Evolutionary conservation across 1,284 basidiomycete species (phyloP), one percentile per base, ranked within the genome.

Genomic region (Xerocomus amazonicus): DNA sequence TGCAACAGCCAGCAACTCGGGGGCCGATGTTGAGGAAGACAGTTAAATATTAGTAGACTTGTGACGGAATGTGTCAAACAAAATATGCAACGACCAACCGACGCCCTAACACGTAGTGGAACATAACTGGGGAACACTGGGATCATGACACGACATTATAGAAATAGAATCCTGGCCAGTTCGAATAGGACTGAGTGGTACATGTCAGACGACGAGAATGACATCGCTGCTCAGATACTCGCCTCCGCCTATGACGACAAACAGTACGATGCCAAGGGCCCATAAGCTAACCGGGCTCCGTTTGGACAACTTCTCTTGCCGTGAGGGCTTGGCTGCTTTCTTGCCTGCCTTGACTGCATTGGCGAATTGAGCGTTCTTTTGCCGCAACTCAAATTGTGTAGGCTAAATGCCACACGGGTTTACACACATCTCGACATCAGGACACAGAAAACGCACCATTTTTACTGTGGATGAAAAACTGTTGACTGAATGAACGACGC

Each of bases 171-270:
- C 60, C 79, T 73, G 42, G 77, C 71, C 16, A 89, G 66, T 65
- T 90, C 87, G 55, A 90, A 90, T 47, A 90, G 16, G 35, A 89
- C 88, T 90, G 59, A 3, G 34, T 32, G 13, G 16, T 12, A 10
- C 29, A 35, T 28, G 53, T 56, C 39, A 53, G 42, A 55, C 3
- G 17, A 16, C 6, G 43, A 43, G 50, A 31, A 8, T 3, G 28
- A 39, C 19, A 40, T 19, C 9, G n/a, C 9, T 10, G 9, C 17
- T 43, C 17, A n/a, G 14, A 16, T n/a, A 73, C 82, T 54, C 59
- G 83, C 88, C 82, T 78, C 88, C 87, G 48, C 87, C 88, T 49
- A 85, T 62, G 19, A 90, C 78, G 26, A 90, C 84, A 59, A 90
- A 90, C 16, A 87, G 59, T 47, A 90, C 67, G 23, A 80, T 55